A percentile compares a stretch with the other conserved stretches of the same genome.
These are phyloP conservation scores for Trichoderma hamatum DNA, from an alignment of 2,329 filamentous ascomycete genomes.

Conservation along the genomic window DNA sequence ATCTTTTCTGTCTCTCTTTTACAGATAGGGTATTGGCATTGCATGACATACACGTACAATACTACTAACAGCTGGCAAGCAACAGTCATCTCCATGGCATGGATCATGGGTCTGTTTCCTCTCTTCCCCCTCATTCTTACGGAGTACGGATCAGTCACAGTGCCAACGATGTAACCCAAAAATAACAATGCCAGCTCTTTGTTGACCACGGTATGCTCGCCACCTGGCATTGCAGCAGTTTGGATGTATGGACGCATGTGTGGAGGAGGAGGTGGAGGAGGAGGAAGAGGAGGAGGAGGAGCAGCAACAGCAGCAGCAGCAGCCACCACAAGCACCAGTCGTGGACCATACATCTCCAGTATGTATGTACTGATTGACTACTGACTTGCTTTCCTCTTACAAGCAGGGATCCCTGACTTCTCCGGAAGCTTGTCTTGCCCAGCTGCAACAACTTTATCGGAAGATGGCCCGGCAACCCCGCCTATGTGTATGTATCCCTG, in stretches of 20 bases:
- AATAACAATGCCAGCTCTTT: not conserved
- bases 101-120: not conserved
- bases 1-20: not conserved
- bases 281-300: not conserved
- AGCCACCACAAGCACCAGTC: not conserved
- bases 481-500: not conserved
- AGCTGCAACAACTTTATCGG: constrained; percentile 16
- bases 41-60: too few relatives aligned
- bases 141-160: not conserved
- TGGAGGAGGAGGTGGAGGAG: not conserved
- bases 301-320: too few relatives aligned
- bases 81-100: not conserved
- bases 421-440: constrained; percentile 5
- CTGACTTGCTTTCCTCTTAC: not conserved
- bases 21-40: too few relatives aligned
- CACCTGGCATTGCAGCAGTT: not conserved
- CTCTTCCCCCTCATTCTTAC: not conserved
- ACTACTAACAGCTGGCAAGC: not conserved
- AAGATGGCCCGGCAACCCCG: constrained; percentile 1
- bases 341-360: too few relatives aligned
- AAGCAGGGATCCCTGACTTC: not conserved
- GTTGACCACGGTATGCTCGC: not conserved
- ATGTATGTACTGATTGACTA: too few relatives aligned
- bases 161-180: not conserved
- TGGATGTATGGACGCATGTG: not conserved